Evolutionary conservation across 2,329 filamentous ascomycete genomes (phyloP).

Genomic region (Talaromyces amestolkiae): DNA sequence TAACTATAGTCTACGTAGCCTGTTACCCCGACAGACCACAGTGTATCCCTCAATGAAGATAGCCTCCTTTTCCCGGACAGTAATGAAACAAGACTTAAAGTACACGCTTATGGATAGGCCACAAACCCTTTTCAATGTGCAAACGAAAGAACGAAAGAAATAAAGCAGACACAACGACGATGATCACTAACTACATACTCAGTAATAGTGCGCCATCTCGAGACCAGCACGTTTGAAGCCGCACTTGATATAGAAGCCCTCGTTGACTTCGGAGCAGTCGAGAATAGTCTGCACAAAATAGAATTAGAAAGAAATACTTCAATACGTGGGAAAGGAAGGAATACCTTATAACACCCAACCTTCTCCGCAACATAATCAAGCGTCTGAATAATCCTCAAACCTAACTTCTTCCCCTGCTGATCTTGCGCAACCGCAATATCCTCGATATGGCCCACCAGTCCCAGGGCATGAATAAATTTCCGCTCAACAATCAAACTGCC

Average conservation of each 20-base stretch:
- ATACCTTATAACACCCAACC: slow-evolving; percentile 86
- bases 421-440: slow-evolving; percentile 94
- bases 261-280: slow-evolving; percentile 93
- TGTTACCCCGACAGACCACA: not conserved
- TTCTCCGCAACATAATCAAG: slow-evolving; percentile 83
- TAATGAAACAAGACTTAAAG: not conserved
- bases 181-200: not conserved
- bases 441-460: slow-evolving; percentile 85
- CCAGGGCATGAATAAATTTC: slow-evolving; percentile 60
- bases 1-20: not conserved
- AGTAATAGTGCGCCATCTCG: slow-evolving; percentile 95
- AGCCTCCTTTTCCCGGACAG: not conserved
- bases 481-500: slow-evolving; percentile 87
- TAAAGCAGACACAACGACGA: not conserved
- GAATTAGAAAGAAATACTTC: not conserved
- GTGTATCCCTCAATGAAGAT: not conserved
- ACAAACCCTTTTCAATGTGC: not conserved
- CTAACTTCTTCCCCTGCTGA: slow-evolving; percentile 96
- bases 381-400: slow-evolving; percentile 87
- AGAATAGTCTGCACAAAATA: slow-evolving; percentile 69
- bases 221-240: slow-evolving; percentile 88
- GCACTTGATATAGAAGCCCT: slow-evolving; percentile 98
- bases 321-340: not conserved
- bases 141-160: not conserved
- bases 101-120: not conserved